Conservation (phyloP, 352 stramenopile genomes). For the Globisporangium radiosum region DNA sequence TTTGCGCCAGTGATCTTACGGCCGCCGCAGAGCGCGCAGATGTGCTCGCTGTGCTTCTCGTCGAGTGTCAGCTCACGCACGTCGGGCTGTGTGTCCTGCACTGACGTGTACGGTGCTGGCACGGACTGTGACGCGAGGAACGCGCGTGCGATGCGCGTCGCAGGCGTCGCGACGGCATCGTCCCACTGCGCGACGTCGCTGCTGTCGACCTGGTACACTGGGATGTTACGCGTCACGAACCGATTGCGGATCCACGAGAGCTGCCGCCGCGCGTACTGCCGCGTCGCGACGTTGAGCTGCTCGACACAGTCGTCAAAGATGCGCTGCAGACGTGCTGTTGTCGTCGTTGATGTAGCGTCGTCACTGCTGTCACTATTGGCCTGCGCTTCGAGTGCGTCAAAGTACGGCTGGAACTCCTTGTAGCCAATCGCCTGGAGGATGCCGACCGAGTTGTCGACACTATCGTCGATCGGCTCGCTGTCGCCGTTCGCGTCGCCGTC, state of each 20-base stretch:
- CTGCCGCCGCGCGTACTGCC: constrained; percentile 82
- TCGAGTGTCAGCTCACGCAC: constrained; percentile 28
- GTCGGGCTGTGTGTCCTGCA: constrained; percentile 47
- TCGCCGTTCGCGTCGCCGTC: constrained; percentile 4
- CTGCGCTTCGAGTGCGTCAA: constrained; percentile 44
- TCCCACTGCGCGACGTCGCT: constrained; percentile 65
- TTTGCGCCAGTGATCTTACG: constrained; percentile 61
- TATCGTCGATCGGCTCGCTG: not conserved
- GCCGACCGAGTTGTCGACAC: constrained; percentile 39
- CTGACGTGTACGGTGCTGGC: constrained; percentile 19
- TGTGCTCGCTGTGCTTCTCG: constrained; percentile 59
- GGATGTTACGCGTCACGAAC: constrained; percentile 79
- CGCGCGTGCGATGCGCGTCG: constrained; percentile 50
- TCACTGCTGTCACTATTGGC: constrained; percentile 2
- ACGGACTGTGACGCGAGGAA: constrained; percentile 41
- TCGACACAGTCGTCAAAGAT: constrained; percentile 62
- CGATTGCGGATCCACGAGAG: constrained; percentile 87
- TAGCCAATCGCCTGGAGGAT: constrained; percentile 88
- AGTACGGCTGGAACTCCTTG: constrained; percentile 87
- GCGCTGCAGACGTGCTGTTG: constrained; percentile 21
- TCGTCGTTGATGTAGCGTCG: not conserved
- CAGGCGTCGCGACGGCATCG: constrained; percentile 40
- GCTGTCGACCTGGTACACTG: constrained; percentile 81
- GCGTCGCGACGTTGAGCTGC: constrained; percentile 73
- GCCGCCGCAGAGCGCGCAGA: constrained; percentile 50